Evolutionary conservation across 2,329 filamentous ascomycete species (phyloP), one percentile per base, ranked within the genome.

Genomic region (Geosmithia flava): DNA sequence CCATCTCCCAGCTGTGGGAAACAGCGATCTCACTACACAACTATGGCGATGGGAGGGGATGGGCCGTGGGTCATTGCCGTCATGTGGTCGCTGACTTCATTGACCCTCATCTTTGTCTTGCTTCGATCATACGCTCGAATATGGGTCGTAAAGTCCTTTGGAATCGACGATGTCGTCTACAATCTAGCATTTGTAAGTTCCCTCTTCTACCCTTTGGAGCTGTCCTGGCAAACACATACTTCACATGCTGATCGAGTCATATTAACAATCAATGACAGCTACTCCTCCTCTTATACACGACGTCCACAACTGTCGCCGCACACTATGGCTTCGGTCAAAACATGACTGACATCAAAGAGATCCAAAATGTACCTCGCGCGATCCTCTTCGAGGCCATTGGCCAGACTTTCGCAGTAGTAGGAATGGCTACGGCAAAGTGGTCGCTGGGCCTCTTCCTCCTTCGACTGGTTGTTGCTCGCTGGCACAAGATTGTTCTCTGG

Each of bases 391-490:
- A 64, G 48, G 52, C 53, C 15, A 58, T 63, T 5, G 61, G 62
- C 3, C 63, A 66, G 47, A 59, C 59, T 0, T 67, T 69, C 30
- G 62, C 62, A 1, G 54, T 69, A 5, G 45, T 66, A 2, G 66
- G 64, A 13, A 69, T 67, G 58, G 62, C 61, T 5, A 53, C 63
- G 7, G 62, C 66, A 0, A 70, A 70, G 37, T 51, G 56, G 46
- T 67, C 66, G 0, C 53, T 69, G 0, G 66, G 63, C 0, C 57
- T 67, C 8, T 69, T 69, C 46, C 48, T 70, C 8, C 53, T 68
- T 2, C 61, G 66, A 0, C 54, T 69, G 16, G 63, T 68, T 11
- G 56, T 56, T 3, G 52, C 53, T 10, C 48, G 23, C 11, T 64
- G 61, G 61, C 64, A 68, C 51, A 60, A 57, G n/a, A 43, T 66